Percentiles rank a stretch among this genome's conserved stretches.
phyloP scores from a whole-genome alignment of 768 basidiomycete genomes.

The Pleurotus djamor region DNA sequence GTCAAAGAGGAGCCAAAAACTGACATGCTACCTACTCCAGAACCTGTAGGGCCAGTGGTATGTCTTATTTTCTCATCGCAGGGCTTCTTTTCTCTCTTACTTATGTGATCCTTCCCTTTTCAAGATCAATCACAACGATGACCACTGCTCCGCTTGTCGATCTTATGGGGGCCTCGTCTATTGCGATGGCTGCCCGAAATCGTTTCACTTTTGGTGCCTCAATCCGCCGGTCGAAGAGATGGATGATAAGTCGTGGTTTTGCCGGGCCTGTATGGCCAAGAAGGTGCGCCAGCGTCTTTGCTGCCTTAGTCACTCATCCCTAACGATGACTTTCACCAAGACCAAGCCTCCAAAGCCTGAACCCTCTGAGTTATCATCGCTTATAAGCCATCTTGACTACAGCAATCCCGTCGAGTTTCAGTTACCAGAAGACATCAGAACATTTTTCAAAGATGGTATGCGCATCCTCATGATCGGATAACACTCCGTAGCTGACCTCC shows the following conservation, averaged over 20 bases:
- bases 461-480: conserved; percentile 11
- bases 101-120: conserved; percentile 10
- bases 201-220: conserved; percentile 96
- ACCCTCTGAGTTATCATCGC: conserved; percentile 64
- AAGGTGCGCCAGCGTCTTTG: conserved; percentile 46
- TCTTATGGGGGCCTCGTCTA: conserved; percentile 86
- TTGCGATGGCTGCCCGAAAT: conserved; percentile 95
- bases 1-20: conserved; percentile 54
- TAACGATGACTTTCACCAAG: conserved; percentile 31
- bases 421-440: conserved; percentile 81
- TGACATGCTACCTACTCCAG: conserved; percentile 42
- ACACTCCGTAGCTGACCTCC: conserved; percentile 12
- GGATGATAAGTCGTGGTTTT: conserved; percentile 82
- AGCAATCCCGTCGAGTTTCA: conserved; percentile 80
- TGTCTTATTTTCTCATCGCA: conserved; percentile 12
- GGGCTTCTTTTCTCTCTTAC: background rate
- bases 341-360: conserved; percentile 68
- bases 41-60: conserved; percentile 42
- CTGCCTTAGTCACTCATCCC: background rate
- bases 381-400: conserved; percentile 67
- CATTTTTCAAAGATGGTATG: conserved; percentile 86
- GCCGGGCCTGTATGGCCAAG: conserved; percentile 64
- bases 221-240: conserved; percentile 91
- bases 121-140: conserved; percentile 61
- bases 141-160: conserved; percentile 84